Evolutionary conservation across 805 yeast genomes (phyloP), one percentile per base, ranked within the genome.

Genomic region (Limtongia smithiae): DNA sequence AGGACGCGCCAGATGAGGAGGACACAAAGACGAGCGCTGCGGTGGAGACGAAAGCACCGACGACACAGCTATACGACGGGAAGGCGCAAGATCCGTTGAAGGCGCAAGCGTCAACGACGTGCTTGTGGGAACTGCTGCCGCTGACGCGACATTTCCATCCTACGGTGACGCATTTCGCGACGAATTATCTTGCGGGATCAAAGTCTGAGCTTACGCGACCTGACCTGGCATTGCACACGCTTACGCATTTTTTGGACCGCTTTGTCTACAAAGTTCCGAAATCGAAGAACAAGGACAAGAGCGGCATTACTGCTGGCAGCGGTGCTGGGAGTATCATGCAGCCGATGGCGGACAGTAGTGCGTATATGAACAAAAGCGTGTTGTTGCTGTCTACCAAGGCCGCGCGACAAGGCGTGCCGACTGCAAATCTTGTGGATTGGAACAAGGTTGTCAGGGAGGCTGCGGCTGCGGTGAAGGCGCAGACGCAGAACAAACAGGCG

Each of bases 211-310:
- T 25, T 12, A 73, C 76, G 7, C 85, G 89, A 62, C 98, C 98
- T 3, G 97, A 93, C 68, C 71, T 93, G 46, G 95, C 95, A 5
- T 76, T 93, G 53, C 91, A 81, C 68, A 82, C 96, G 0, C 73
- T 93, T 56, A 75, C 85, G 18, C 97, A 89, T 68, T 93, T 93
- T 79, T 76, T 93, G 70, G 96, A 93, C 68, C 80, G 95, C 67
- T 93, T 94, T 70, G 96, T 93, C 34, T 93, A 93, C 72, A 84
- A 87, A 70, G 88, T 89, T 66, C 87, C 96, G 41, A 88, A 87
- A 71, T 83, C 80, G 61, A 85, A 83, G 67, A 74, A 81, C 17
- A 66, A 72, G 30, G 71, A 82, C n/a, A 82, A 85, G 65, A 36
- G 15, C 20, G 18, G 37, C 6, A 15, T 12, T 12, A 41, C 33